Evolutionary conservation across 2,329 filamentous ascomycete species (phyloP), one percentile per base, ranked within the genome.

Genomic region (Xylariaceae sp.): DNA sequence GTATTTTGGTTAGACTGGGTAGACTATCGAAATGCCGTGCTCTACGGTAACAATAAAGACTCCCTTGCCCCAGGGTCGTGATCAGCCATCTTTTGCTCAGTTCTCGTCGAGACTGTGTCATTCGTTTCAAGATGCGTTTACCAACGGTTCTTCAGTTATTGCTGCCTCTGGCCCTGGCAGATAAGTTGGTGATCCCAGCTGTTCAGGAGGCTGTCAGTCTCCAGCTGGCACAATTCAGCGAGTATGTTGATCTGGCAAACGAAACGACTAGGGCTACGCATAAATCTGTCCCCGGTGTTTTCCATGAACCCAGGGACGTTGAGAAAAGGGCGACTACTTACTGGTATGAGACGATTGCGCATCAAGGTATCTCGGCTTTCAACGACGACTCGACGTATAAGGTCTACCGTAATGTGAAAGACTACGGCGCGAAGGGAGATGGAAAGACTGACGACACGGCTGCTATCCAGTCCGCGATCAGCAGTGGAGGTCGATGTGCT

Each of bases 401-500:
- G 47, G 64, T 70, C 35, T 70, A 65, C 47, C 63, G 67, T 50
- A 69, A 70, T 40, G 67, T 69, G 30, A 68, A 63, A 48, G 64
- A 66, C 49, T 70, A 68, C 47, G 67, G 67, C 32, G 67, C 67
- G n/a, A 61, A 60, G 49, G 62, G 52, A 12, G 54, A 57, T 31
- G 56, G 56, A n/a, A 44, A 31, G 2, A 53, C 48, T 3, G 56
- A 58, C 18, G 54, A 55, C 15, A 54, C 52, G 1, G 45, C 39
- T 9, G 52, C 56, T 11, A 58, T 58, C 30, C 49, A 58, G 27
- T 36, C 33, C 0, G 56, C 56, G 33, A 54, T 58, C 11, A 44
- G 41, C 18, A 52, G 53, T 17, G 54, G 54, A 4, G 51, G 52
- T 31, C 44, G 57, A 44, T 59, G 57, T 22, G 55, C 49, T n/a